These are phyloP conservation scores for Beauveria varroae DNA, from an alignment of 2,329 filamentous ascomycete genomes.

Conservation along the genomic window DNA sequence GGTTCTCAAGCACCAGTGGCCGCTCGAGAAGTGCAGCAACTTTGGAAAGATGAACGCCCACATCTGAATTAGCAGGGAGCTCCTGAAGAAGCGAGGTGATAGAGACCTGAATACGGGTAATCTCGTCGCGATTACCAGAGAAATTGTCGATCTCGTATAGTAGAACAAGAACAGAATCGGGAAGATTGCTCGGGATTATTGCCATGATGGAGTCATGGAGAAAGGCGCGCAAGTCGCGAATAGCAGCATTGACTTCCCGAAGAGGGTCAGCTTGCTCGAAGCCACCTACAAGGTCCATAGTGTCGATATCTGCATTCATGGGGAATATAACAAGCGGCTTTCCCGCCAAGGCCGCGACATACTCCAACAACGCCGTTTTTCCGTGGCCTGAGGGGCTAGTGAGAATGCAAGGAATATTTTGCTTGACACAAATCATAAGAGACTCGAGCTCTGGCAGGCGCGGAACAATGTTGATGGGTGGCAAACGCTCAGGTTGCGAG, in stretches of 20 bases:
- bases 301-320: slow-evolving; percentile 91
- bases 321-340: slow-evolving; percentile 73
- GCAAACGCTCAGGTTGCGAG: slow-evolving; percentile 44
- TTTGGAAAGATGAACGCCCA: slow-evolving; percentile 40
- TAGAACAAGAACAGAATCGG: slow-evolving; percentile 40
- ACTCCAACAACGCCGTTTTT: slow-evolving; percentile 73
- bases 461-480: slow-evolving; percentile 40
- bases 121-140: slow-evolving; percentile 29
- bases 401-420: slow-evolving; percentile 82
- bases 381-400: slow-evolving; percentile 80
- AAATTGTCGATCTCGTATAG: slow-evolving; percentile 41
- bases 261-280: slow-evolving; percentile 90
- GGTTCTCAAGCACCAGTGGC: slow-evolving; percentile 56
- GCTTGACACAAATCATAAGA: slow-evolving; percentile 76
- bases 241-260: slow-evolving; percentile 55
- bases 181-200: slow-evolving; percentile 39
- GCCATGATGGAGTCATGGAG: slow-evolving; percentile 44
- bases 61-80: slow-evolving; percentile 35
- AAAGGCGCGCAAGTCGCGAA: slow-evolving; percentile 42
- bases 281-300: slow-evolving; percentile 93
- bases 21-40: slow-evolving; percentile 43
- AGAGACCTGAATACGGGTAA: slow-evolving; percentile 29
- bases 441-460: slow-evolving; percentile 74
- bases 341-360: slow-evolving; percentile 73
- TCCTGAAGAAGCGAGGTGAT: slow-evolving; percentile 33